These are phyloP conservation scores for Centrapalus pauciflorus DNA, from an alignment of 129 eudicot genomes.

Conservation along the genomic window DNA sequence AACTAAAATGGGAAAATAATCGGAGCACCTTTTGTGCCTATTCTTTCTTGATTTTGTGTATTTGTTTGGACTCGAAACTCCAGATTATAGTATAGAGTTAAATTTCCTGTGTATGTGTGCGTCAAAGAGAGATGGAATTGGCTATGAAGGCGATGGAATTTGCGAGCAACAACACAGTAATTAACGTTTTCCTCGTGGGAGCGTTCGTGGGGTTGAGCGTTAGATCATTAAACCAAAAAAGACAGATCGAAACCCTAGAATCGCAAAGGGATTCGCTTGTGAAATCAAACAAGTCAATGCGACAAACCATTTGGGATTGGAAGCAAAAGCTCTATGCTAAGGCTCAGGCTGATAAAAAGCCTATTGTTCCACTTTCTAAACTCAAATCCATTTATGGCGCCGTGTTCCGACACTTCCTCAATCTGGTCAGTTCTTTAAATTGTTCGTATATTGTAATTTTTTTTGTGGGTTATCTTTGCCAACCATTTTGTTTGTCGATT, in stretches of 20 bases:
- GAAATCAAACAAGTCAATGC: constrained; percentile 50
- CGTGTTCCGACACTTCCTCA: constrained; percentile 30
- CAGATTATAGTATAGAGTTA: too few relatives aligned
- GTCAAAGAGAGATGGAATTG: constrained; percentile 28
- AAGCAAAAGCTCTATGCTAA: constrained; percentile 72
- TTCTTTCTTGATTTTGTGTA: too few relatives aligned
- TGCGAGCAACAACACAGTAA: constrained; percentile 49
- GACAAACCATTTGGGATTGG: constrained; percentile 77
- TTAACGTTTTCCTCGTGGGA: constrained; percentile 42
- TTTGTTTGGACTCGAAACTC: too few relatives aligned
- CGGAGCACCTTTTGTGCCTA: too few relatives aligned
- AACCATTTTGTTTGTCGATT: not conserved
- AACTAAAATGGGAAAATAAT: too few relatives aligned
- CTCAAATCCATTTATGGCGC: constrained; percentile 78
- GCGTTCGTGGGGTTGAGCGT: constrained; percentile 45
- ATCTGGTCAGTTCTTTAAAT: constrained; percentile 25
- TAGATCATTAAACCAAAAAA: constrained; percentile 58
- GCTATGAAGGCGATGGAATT: constrained; percentile 28
- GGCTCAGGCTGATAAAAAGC: constrained; percentile 32
- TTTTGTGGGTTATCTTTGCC: too few relatives aligned
- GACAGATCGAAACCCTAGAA: constrained; percentile 53
- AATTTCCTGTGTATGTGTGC: not conserved
- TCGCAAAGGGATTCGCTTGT: constrained; percentile 51
- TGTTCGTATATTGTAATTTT: not conserved
- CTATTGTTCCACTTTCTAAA: constrained; percentile 61